These are phyloP conservation scores for Phoma sp. DNA, from an alignment of 2,329 filamentous ascomycete genomes.

Conservation along the genomic window DNA sequence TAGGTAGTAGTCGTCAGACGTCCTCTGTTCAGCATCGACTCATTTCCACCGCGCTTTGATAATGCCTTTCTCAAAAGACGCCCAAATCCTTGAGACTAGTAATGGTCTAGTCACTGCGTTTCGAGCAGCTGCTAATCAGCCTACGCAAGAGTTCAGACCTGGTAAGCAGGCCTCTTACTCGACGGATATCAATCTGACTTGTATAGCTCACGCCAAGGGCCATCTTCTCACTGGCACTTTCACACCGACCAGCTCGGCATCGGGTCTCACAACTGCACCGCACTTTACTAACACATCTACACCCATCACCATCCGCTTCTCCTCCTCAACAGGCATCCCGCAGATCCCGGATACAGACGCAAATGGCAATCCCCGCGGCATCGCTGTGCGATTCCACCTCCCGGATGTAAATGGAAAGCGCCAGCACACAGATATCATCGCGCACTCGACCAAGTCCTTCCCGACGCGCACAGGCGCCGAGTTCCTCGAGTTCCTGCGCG, in stretches of 20 bases:
- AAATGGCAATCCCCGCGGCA: slow-evolving; percentile 57
- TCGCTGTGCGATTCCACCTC: slow-evolving; percentile 60
- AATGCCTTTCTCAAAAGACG: slow-evolving; percentile 44
- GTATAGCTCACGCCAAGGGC: slow-evolving; percentile 63
- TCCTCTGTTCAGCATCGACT: background rate
- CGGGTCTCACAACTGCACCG: slow-evolving; percentile 55
- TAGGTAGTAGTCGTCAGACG: background rate
- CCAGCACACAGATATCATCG: slow-evolving; percentile 64
- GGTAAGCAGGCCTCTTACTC: slow-evolving; percentile 28
- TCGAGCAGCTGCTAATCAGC: slow-evolving; percentile 31
- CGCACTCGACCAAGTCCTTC: slow-evolving; percentile 62
- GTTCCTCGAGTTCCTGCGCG: slow-evolving; percentile 60
- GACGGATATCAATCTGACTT: slow-evolving; percentile 6
- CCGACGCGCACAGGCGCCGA: slow-evolving; percentile 61
- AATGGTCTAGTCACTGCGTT: slow-evolving; percentile 39
- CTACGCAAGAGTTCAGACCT: slow-evolving; percentile 38
- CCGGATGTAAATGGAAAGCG: slow-evolving; percentile 49
- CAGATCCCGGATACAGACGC: slow-evolving; percentile 58
- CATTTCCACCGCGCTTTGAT: background rate
- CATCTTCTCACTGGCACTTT: slow-evolving; percentile 62
- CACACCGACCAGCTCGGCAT: slow-evolving; percentile 55
- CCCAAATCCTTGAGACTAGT: slow-evolving; percentile 35
- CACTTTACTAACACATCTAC: slow-evolving; percentile 58
- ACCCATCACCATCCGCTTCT: slow-evolving; percentile 60
- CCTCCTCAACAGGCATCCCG: slow-evolving; percentile 60